Evolutionary conservation across 2,329 filamentous ascomycete genomes (phyloP), one percentile per base, ranked within the genome.

Genomic region (Stemphylium vesicarium): DNA sequence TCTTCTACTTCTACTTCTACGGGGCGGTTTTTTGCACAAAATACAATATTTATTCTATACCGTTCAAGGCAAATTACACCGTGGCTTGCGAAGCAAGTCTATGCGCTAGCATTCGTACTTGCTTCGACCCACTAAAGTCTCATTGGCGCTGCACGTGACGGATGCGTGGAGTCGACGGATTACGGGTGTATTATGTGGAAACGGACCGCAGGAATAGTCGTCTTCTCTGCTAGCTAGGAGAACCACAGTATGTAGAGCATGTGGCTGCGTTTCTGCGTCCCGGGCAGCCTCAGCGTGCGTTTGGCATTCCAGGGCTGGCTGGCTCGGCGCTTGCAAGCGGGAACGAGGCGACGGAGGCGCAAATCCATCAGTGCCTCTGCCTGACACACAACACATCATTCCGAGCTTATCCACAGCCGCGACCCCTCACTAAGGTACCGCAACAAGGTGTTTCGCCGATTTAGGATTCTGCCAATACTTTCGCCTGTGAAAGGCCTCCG

Each of bases 351-450:
- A 29, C 26, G 26, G 46, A 54, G 52, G 57, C 58, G 63, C 56
- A 56, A 62, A 45, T 56, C 47, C 57, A 57, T 60, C 60, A 53
- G 52, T 33, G 58, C 54, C 52, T 54, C 57, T 61, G 61, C 55
- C 62, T 64, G 65, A 64, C 67, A 66, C 68, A 63, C 65, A 66
- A 65, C 63, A 61, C 65, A 72, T 71, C 71, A 72, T 71, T 69
- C 68, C 70, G 70, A 73, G 71, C 71, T 73, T 73, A 74, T 71
- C 66, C 63, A 65, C 66, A 62, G 60, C 66, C 62, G 52, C 65
- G 59, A 69, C 61, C 67, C 65, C 60, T 64, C 68, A 66, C 61
- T 62, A 62, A 69, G 64, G 64, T 48, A 53, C 56, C 60, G 63
- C 46, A 58, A 59, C 53, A 10, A 62, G 56, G 44, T 62, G 58